Evolutionary conservation across 306 rosid species (phyloP), one percentile per base, ranked within the genome.

Genomic region (Ceratonia siliqua): DNA sequence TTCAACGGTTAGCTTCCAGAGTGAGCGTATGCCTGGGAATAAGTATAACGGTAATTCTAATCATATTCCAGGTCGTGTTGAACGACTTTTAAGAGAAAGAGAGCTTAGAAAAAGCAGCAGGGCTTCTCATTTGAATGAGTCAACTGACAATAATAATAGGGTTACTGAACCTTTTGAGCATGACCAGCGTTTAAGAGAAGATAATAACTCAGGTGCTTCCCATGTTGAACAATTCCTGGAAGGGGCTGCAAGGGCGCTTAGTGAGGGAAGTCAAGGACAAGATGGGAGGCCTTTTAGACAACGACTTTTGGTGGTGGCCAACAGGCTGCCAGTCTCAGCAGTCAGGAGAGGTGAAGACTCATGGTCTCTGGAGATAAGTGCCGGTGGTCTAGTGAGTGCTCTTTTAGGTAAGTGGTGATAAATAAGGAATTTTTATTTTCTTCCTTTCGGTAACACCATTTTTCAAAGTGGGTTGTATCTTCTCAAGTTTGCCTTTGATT

Each of bases 221-320:
- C 15, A 18, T 67, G 75, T 72, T 72, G 82, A 79, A 59, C 83
- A 74, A 43, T 80, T 39, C 77, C 69, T 36, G 33, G 92, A 88
- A 62, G 96, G 78, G 71, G 76, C 81, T 27, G 81, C 81, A 36
- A 66, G 81, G 81, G 49, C 56, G 24, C 77, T 58, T 65, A 30
- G 38, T 72, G 82, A 84, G 66, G 88, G 91, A 68, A 53, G 70
- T 41, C 86, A 81, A 64, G 75, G 64, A 70, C 82, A 50, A 41
- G 89, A 89, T 3, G 80, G 66, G 39, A 88, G 36, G 72, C 74
- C 87, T 38, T 69, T 39, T 8, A 86, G 81, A 32, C 98, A 94
- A 41, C 72, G 98, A 45, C 89, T 94, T 49, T 84, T 92, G 91
- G 98, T 92, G 64, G 98, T 92, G 80, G 98, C 98, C 42, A 92